Evolutionary conservation across 192 early-diverging fungal genomes (phyloP).

Genomic region (Rhizophagus sp.): DNA sequence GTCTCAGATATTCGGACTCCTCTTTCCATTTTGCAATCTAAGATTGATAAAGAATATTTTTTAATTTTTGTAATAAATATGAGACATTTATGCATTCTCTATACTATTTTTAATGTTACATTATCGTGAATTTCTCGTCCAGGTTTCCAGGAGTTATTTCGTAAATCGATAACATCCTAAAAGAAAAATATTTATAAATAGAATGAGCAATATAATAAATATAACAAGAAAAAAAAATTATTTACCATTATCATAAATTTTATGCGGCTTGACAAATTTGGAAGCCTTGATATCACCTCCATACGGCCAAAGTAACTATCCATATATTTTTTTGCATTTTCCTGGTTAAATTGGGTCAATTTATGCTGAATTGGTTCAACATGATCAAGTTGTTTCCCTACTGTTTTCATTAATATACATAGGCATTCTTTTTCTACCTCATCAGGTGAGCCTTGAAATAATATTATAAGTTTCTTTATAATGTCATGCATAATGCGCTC

Average conservation of each 20-base stretch:
- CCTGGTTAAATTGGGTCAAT: slow-evolving; percentile 61
- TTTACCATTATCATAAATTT: slow-evolving; percentile 81
- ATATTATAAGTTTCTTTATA: slow-evolving; percentile 77
- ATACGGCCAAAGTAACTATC: slow-evolving; percentile 89
- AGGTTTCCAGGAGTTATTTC: slow-evolving; percentile 75
- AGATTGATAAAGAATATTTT: not conserved
- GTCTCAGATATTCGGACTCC: slow-evolving; percentile 70
- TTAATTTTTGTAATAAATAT: not conserved
- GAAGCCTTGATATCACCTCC: slow-evolving; percentile 67
- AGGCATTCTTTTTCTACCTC: slow-evolving; percentile 92
- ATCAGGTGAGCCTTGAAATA: slow-evolving; percentile 71
- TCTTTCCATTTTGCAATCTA: slow-evolving; percentile 63
- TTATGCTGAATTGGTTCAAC: not conserved
- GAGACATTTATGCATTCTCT: not conserved
- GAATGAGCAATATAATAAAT: not conserved
- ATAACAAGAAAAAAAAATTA: not conserved
- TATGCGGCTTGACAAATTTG: slow-evolving; percentile 79
- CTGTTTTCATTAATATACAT: slow-evolving; percentile 73
- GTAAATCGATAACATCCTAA: slow-evolving; percentile 82
- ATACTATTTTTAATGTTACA: slow-evolving; percentile 25
- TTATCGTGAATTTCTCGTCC: slow-evolving; percentile 63
- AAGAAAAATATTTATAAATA: not conserved
- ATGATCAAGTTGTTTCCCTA: slow-evolving; percentile 81
- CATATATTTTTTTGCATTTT: slow-evolving; percentile 64
- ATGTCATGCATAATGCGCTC: slow-evolving; percentile 95